Evolutionary conservation across 148 eudicot species (phyloP).

Genomic region (Heliosperma pusillum): DNA sequence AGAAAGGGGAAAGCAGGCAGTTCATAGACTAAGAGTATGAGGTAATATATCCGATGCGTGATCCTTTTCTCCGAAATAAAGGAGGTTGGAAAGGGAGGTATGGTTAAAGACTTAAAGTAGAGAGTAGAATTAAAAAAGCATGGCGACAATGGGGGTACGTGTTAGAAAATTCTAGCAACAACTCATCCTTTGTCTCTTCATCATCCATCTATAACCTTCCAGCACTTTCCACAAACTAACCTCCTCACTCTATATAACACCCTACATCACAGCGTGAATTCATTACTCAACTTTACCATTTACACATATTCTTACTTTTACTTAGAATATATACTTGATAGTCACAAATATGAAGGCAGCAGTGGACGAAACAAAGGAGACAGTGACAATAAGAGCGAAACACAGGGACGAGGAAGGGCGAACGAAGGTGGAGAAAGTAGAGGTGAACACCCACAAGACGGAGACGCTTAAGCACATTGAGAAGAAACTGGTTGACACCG

Average conservation of each 20-base stretch:
- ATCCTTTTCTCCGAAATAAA: no score
- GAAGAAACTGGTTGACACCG: conserved; percentile 60
- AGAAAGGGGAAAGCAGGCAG: no score
- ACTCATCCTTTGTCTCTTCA: neutral
- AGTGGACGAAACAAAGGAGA: conserved; percentile 35
- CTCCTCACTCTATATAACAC: neutral
- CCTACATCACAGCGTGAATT: neutral
- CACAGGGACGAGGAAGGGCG: conserved; percentile 54
- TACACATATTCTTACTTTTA: no score
- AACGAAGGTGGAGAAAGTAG: conserved; percentile 38
- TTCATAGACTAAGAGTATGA: no score
- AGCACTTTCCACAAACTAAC: conserved; percentile 15
- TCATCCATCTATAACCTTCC: conserved; percentile 7
- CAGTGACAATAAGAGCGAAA: conserved; percentile 36
- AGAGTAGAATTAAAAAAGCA: no score
- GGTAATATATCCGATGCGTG: no score
- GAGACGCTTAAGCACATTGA: conserved; percentile 47
- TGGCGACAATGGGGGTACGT: neutral
- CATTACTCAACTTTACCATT: neutral
- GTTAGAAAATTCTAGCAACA: conserved; percentile 16
- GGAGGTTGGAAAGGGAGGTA: no score
- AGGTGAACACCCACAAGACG: conserved; percentile 29
- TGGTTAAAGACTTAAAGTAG: no score
- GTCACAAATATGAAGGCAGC: conserved; percentile 13
- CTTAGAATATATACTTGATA: no score